Evolutionary conservation across 192 early-diverging fungal species (phyloP).

Genomic region (Kickxella alabastrina): DNA sequence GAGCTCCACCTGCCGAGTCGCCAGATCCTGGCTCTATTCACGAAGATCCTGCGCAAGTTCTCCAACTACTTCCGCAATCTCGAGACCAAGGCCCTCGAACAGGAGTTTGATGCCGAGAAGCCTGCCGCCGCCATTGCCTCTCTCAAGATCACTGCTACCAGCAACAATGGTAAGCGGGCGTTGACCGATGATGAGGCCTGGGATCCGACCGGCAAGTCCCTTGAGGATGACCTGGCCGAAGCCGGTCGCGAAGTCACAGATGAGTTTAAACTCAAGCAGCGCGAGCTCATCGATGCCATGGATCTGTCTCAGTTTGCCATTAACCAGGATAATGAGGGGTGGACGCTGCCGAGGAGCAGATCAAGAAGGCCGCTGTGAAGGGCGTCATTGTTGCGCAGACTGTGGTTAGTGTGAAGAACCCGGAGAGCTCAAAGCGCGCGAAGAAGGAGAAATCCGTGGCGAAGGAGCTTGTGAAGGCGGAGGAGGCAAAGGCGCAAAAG

Average conservation of each 20-base stretch:
- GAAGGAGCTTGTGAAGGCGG: slow-evolving; percentile 20
- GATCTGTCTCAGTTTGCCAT: slow-evolving; percentile 78
- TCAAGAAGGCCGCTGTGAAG: slow-evolving; percentile 54
- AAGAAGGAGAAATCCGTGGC: slow-evolving; percentile 36
- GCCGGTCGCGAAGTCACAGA: slow-evolving; percentile 72
- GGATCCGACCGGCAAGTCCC: slow-evolving; percentile 71
- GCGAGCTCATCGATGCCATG: slow-evolving; percentile 72
- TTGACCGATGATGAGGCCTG: slow-evolving; percentile 73
- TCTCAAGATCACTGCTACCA: slow-evolving; percentile 12
- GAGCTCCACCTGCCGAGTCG: slow-evolving; percentile 78
- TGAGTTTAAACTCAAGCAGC: slow-evolving; percentile 66
- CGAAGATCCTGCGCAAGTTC: slow-evolving; percentile 87
- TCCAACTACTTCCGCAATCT: slow-evolving; percentile 63
- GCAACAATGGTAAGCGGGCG: slow-evolving; percentile 17
- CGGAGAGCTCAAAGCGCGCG: slow-evolving; percentile 52
- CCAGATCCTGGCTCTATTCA: slow-evolving; percentile 92
- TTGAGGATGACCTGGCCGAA: slow-evolving; percentile 83
- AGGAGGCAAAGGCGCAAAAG: slow-evolving; percentile 26
- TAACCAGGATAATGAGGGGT: slow-evolving; percentile 65
- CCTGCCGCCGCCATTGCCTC: neutral
- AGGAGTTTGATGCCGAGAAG: slow-evolving; percentile 28
- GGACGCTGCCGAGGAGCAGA: slow-evolving; percentile 63
- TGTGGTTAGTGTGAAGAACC: slow-evolving; percentile 73
- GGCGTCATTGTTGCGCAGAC: slow-evolving; percentile 48
- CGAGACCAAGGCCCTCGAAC: slow-evolving; percentile 38